Base-by-base conservation (phyloP, 441 rosid genomes). In the Melastoma candidum region DNA sequence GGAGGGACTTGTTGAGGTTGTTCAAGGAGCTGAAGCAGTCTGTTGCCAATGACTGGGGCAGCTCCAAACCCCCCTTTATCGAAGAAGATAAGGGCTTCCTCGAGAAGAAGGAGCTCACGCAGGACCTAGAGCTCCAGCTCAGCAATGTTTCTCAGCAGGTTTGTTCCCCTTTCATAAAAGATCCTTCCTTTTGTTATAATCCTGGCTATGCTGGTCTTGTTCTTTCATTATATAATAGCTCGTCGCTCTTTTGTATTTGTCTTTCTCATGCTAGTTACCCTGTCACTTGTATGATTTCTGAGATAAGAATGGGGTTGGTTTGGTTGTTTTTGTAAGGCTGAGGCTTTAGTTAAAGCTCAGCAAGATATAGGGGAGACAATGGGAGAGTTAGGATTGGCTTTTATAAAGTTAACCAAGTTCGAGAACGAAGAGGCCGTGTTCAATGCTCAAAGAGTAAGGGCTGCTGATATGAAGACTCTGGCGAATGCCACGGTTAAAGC, bases 401-500 rank as follows among this genome's bases (percentile, higher is more conserved):
- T 89, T 56, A 80, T 89, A 65, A 89, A 89, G 68, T 64, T 85
- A 66, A 80, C 93, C 0, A 89, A 85, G 68, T 89, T 85, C 60
- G 95, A 89, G 78, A 85, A 79, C n/a, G 95, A 89, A 69, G 87
- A 89, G 75, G 86, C 90, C 3, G 46, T 74, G 49, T 80, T 71
- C 55, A 78, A 82, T 60, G 59, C 81, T 1, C 97, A 89, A 59
- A 77, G 82, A 72, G 74, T 69, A 9, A 75, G 95, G 52, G 93
- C 90, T 44, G 69, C 70, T 63, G 93, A 85, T 68, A 89, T 82
- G 90, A 89, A 85, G 71, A 77, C 73, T 66, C 62, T 89, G 56
- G 95, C 93, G 27, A 89, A 93, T 67, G 95, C 93, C 12, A 82
- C 95, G 11, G 95, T 89, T 32, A 89, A 85, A 79, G 97, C 90